Evolutionary conservation across 2,329 filamentous ascomycete genomes (phyloP), one percentile per base, ranked within the genome.

Genomic region (Macrophomina pseudophaseolina): DNA sequence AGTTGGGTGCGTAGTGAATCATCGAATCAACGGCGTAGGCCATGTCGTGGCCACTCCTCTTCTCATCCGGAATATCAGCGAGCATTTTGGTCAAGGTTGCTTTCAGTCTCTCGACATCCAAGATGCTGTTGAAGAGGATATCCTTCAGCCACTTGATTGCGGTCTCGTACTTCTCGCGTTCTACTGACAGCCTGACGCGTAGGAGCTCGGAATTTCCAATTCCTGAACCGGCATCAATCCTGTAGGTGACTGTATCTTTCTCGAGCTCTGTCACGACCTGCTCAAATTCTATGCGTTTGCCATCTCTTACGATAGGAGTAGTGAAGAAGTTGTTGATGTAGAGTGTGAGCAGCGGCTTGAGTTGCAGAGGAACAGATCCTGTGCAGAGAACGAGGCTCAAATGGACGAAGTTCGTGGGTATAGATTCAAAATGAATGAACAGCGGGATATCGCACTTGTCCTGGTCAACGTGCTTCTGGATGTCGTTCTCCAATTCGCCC

Each of bases 371-470:
- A 1, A 97, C 83, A 38, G 87, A 83, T 1, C 88, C 86, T 0
- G 93, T 97, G 63, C 92, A 92, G 59, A 98, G 83, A 66, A 95
- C 88, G 28, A 98, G 80, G 56, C 88, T 90, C 67, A 98, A 86
- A 72, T 94, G 91, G 6, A 97, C 93, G 76, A 99, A 99, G 74
- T 93, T 97, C 67, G 92, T 96, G 2, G 91, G 90, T 14, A 98
- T 93, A 74, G 97, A 90, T 79, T 99, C 95, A 71, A 96, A 99
- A 79, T 99, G 94, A n/a, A 99, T 85, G 79, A 97, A 99, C 2
- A 98, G 82, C 0, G 93, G 91, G n/a, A 89, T 76, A 16, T 84
- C 82, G 6, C 83, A 78, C 44, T 86, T 84, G 48, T 92, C 87
- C 14, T 84, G 82, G 75, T 98, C 92, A 58, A 99, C 87, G 58